Percentiles rank a stretch among this genome's conserved stretches.
phyloP scores from a whole-genome alignment of 2,329 filamentous ascomycete species.

The Trichophyton rubrum region DNA sequence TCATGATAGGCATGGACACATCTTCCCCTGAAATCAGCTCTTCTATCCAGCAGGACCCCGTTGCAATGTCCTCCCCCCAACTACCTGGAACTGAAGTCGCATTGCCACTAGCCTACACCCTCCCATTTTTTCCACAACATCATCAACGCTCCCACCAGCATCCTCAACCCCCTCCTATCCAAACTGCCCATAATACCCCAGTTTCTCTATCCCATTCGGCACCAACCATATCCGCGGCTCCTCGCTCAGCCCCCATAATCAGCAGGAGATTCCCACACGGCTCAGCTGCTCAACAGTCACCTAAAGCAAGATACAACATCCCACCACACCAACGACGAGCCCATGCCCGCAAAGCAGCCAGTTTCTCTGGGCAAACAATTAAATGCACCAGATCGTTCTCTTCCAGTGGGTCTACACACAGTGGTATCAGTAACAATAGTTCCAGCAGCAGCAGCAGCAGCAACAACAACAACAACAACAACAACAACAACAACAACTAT shows the following conservation, averaged over 20 bases:
- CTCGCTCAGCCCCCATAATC: conserved; percentile 8
- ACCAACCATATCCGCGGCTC: not conserved
- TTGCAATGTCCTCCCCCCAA: conserved; percentile 17
- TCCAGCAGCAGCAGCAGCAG: not conserved
- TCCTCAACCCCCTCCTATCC: conserved; percentile 6
- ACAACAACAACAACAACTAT: too few relatives aligned
- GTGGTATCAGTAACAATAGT: not conserved
- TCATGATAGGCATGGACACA: conserved; percentile 30
- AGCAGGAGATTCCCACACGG: not conserved
- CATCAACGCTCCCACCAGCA: not conserved
- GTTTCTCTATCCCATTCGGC: conserved; percentile 6
- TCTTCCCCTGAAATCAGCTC: conserved; percentile 23
- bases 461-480: not conserved
- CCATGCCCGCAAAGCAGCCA: conserved; percentile 30
- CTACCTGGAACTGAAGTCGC: conserved; percentile 9
- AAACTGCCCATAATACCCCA: not conserved
- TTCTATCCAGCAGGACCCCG: conserved; percentile 14
- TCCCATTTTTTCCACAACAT: conserved; percentile 4
- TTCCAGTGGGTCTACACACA: conserved; percentile 1
- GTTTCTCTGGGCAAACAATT: conserved; percentile 16
- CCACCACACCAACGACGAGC: conserved; percentile 23
- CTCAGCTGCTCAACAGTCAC: conserved; percentile 12
- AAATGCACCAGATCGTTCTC: conserved; percentile 17
- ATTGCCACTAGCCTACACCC: conserved; percentile 3
- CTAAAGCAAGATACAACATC: conserved; percentile 20